Evolutionary conservation across 345 rosid genomes (phyloP), one percentile per base, ranked within the genome.

Genomic region (Reutealis trisperma): DNA sequence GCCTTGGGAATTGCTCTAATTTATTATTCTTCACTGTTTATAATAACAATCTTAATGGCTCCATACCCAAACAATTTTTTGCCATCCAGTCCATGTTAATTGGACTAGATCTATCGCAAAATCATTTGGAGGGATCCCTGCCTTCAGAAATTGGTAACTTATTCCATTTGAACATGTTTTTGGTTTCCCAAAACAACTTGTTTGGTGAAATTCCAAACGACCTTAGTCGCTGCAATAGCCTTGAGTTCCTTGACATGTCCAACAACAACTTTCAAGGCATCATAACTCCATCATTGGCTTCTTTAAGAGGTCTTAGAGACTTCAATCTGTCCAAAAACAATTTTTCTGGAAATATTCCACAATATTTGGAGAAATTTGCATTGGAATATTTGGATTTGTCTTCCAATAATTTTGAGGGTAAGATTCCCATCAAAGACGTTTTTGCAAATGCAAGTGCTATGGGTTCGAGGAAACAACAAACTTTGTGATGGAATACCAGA

Each of bases 361-460:
- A 64, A 64, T 64, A 64, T 18, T 13, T 64, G 18, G 69, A 24
- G 24, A 18, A 15, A 37, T 37, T 64, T 6, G 2, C 47, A 16
- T 64, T 64, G 49, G 69, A 34, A 10, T 64, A 34, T 37, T 8
- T 37, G 47, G 13, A 64, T 64, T 16, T 64, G 22, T 64, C 69
- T 34, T 64, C 15, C 49, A 64, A 64, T 18, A 64, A 37, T 32
- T 37, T 64, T 6, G 69, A 64, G 45, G 69, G 69, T 16, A 24
- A 64, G 45, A 5, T 64, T 64, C 69, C 69, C 3, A 21, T 18
- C 11, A 64, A 34, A 6, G 69, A 49, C 16, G 49, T 64, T 64
- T 64, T 64, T 64, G 69, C 69, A 15, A 34, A 64, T 32, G 69
- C 47, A 18, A 64, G 69, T 37, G 69, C 69, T 34, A 34, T 64